Evolutionary conservation across 2,329 filamentous ascomycete species (phyloP), one percentile per base, ranked within the genome.

Genomic region (Lecanosticta acicola): DNA sequence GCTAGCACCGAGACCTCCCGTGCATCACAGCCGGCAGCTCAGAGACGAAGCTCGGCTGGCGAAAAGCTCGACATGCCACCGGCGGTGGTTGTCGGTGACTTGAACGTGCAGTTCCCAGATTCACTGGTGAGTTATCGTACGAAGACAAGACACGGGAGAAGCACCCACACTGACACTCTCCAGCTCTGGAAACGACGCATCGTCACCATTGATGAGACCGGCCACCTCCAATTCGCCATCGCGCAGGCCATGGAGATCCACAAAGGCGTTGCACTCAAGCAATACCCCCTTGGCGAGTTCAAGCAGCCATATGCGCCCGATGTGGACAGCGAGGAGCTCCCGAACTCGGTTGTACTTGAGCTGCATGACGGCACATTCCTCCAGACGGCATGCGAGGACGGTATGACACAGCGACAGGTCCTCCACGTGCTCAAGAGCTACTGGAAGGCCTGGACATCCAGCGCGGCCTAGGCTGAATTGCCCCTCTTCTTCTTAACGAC

Each of bases 21-120:
- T n/a, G 24, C 39, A 14, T 32, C 19, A 10, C 43, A 34, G 17
- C 24, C 35, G 19, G 20, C 45, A 35, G 18, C 32, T 5, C 37
- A 46, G 36, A 17, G 45, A 29, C 43, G 36, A 14, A 55, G 66
- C 11, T 56, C 43, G 17, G 45, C 42, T 17, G 35, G 40, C 10
- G 39, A 52, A 32, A 49, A 65, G 19, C 39, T 49, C 7, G 70
- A 73, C 50, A 70, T 66, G 40, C 70, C 69, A 29, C 71, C 81
- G 42, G 75, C 83, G 19, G 75, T 87, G 3, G 82, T 84, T 51
- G 78, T 94, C 66, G 88, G 90, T 39, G 87, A 96, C 60, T 84
- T 98, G 53, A 97, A 98, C 59, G 87, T 97, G 9, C 93, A 98
- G 65, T 96, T 98, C 64, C 93, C 93, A 0, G 91, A 97, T 63